phyloP scores from a whole-genome alignment of 257 asterid species.

The Solanum virginianum region DNA sequence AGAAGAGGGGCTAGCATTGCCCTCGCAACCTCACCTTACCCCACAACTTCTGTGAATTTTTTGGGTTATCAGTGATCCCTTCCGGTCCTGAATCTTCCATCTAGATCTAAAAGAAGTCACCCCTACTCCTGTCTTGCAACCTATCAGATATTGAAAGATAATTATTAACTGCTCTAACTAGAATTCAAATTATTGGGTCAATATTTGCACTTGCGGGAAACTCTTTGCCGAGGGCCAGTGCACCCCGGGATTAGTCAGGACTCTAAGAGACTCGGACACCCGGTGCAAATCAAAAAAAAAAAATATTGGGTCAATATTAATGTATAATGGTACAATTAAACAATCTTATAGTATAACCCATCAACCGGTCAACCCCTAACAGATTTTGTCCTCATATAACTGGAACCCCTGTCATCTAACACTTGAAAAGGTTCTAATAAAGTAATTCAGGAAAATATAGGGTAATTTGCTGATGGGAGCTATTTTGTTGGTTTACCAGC shows the following conservation, averaged over 20 bases:
- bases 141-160: neutral
- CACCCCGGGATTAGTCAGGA: too few species aligned
- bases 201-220: neutral
- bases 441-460: neutral
- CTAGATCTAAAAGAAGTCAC: neutral
- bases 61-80: neutral
- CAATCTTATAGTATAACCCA: neutral
- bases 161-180: neutral
- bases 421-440: neutral
- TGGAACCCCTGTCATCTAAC: neutral
- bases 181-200: neutral
- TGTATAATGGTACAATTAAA: neutral
- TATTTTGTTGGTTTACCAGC: neutral
- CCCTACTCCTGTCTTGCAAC: neutral
- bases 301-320: neutral
- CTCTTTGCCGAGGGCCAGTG: too few species aligned
- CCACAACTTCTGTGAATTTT: neutral
- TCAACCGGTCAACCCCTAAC: neutral
- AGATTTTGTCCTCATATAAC: neutral
- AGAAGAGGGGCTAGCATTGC: neutral
- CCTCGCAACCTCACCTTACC: neutral
- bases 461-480: neutral
- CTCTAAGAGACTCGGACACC: too few species aligned
- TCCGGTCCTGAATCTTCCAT: neutral
- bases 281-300: neutral